phyloP scores from a whole-genome alignment of 371 early-diverging fungal species.

The Lichtheimia hyalospora region DNA sequence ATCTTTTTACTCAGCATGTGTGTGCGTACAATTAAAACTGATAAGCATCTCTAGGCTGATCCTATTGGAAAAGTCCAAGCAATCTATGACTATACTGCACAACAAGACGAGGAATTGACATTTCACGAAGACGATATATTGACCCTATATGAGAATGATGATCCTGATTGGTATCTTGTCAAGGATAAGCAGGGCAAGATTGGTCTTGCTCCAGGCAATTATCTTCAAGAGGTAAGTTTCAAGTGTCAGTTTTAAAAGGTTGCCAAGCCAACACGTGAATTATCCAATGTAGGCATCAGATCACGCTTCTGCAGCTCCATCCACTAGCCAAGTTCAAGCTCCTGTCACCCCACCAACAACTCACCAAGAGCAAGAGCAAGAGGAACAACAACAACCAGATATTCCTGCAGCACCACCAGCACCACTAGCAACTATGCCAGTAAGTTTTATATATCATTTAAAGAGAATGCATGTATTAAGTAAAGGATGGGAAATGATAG shows the following conservation, averaged over 20 bases:
- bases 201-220: conserved; percentile 78
- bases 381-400: background rate
- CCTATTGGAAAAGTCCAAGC: conserved; percentile 62
- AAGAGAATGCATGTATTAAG: background rate
- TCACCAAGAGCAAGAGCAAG: no score
- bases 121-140: conserved; percentile 73
- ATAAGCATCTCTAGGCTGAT: conserved; percentile 25
- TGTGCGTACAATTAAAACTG: background rate
- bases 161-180: conserved; percentile 79
- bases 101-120: conserved; percentile 74
- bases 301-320: background rate
- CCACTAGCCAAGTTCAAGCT: background rate
- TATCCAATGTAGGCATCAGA: conserved; percentile 1
- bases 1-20: background rate
- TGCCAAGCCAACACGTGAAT: background rate
- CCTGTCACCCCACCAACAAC: no score
- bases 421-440: conserved; percentile 6
- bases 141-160: conserved; percentile 71
- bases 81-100: conserved; percentile 76
- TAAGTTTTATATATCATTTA: background rate
- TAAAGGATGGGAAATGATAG: background rate
- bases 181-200: conserved; percentile 49
- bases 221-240: conserved; percentile 59
- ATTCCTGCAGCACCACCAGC: background rate
- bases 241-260: no score